Evolutionary conservation across 192 early-diverging fungal species (phyloP), one percentile per base, ranked within the genome.

Genomic region (Rhizoclosmatium sp.): DNA sequence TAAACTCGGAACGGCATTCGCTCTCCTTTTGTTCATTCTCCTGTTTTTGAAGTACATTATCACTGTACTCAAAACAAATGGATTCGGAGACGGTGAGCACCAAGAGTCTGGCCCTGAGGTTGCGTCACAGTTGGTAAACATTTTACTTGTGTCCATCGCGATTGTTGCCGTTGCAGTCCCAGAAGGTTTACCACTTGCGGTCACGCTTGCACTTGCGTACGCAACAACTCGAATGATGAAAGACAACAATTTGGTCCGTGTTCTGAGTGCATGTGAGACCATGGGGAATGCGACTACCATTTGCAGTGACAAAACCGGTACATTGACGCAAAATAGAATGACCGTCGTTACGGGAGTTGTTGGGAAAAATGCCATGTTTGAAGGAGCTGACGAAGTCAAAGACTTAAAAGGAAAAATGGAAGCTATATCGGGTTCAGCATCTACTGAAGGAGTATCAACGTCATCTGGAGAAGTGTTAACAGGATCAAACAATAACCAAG

Each of bases 231-330:
- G 93, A 9, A 99, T 99, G 98, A 78, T 99, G 71, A 94, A 96
- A 65, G 97, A 99, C 84, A 97, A 97, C 71, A 98, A 98, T 84
- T 85, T 99, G 16, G 98, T 99, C 21, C 92, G 98, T 44, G 92
- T 98, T 49, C 87, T 99, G 23, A 92, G 93, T 41, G 95, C 98
- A 5, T 99, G 98, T 83, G 98, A 99, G 83, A 98, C 97, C 40
- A 99, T 99, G 98, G 89, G 89, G 41, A 97, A 96, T 78, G 98
- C 98, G 12, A 99, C 97, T 7, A 98, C 97, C 0, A 91, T 99
- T 40, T 99, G 98, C 84, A 97, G 95, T 14, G 98, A 99, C 87
- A 99, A 99, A 85, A 99, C 98, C 0, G 98, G 98, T 44, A 99
- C 98, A 4, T 85, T 99, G 65, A 99, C 98, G 2, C 93, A 97